Base-by-base conservation (phyloP, 1,284 basidiomycete species). In the Pascua sp. region DNA sequence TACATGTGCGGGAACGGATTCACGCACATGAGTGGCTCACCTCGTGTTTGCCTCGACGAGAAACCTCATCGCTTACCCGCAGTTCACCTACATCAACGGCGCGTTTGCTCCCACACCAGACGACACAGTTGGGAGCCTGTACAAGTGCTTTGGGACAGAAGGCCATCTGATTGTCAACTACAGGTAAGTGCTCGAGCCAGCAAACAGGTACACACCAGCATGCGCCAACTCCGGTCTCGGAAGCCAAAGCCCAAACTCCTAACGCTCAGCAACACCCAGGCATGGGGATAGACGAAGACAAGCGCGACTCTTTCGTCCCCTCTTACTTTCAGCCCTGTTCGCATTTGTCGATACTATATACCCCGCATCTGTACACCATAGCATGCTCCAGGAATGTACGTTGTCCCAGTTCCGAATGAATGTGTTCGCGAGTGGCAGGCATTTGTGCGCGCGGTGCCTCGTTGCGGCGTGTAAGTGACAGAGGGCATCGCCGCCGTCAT, bases 81-180 rank as follows among this genome's bases (percentile, higher is more conserved):
- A 97, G 94, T 97, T 96, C 78, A 90, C 93, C 7, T 98, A 98
- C 75, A 97, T 98, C 81, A 98, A 98, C 70, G 82, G 93, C n/a
- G 91, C 95, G 0, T 98, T 98, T 75, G 89, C 90, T 3, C 92
- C 92, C 46, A 89, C 92, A 1, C 91, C 91, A 0, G 92, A 96
- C 72, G 92, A 95, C 70, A 90, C 88, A 0, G 91, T 95, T 4
- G 86, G 90, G 0, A 97, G 94, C 72, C 64, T 80, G 39, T 80
- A 67, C 82, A 91, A 91, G 90, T 93, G 89, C 42, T 96, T 94
- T 71, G 85, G 89, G 4, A 95, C 93, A 0, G 92, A 94, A 67
- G 90, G 89, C 0, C 91, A 94, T 75, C 81, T 96, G 66, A 95
- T 96, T 76, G 92, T 97, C 48, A 96, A 97, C 78, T 96, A 96